Base-by-base conservation (phyloP, 495 filamentous ascomycete genomes). In the Penicillium angulare region DNA sequence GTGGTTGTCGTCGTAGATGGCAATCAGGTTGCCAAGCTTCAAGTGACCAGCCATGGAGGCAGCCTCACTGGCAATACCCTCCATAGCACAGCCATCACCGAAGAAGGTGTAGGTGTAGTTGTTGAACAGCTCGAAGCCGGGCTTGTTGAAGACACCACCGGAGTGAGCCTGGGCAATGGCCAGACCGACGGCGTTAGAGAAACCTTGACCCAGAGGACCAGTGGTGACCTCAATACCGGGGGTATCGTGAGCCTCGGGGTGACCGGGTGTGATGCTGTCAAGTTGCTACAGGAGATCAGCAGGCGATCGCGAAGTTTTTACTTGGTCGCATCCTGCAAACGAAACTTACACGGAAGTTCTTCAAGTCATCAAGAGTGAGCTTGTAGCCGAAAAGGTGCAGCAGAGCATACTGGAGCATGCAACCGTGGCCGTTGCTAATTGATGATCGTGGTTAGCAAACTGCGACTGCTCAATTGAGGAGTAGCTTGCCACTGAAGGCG, bases 391-490 rank as follows among this genome's bases (percentile, higher is more conserved):
- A 95, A 22, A 99, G 80, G 79, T 99, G 93, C 56, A 99, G 87
- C 58, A 99, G 81, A 63, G 93, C 87, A 85, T 99, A 99, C 72
- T 96, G 93, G 48, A 98, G 89, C 92, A 97, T 96, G 80, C 93
- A 98, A 55, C 86, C 93, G 74, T 98, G 93, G 54, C 93, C 93
- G 79, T 98, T 98, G 43, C 92, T 97, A 63, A 59, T 49, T 29
- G 56, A 53, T 53, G 26, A 23, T n/a, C 7, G 35, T 1, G n/a
- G 32, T 49, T 52, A 43, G 49, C 43, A 21, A n/a, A 6, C 24
- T 47, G 31, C 31, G 13, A 40, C 29, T 32, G 31, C 12, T 26
- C 17, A 5, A 18, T 15, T 32, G 48, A 44, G 36, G 18, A 44
- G 36, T 26, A 41, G n/a, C 15, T 23, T 26, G 43, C 43, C 23